phyloP scores from a whole-genome alignment of 805 yeast species.

The Monosporozyma solicola region DNA sequence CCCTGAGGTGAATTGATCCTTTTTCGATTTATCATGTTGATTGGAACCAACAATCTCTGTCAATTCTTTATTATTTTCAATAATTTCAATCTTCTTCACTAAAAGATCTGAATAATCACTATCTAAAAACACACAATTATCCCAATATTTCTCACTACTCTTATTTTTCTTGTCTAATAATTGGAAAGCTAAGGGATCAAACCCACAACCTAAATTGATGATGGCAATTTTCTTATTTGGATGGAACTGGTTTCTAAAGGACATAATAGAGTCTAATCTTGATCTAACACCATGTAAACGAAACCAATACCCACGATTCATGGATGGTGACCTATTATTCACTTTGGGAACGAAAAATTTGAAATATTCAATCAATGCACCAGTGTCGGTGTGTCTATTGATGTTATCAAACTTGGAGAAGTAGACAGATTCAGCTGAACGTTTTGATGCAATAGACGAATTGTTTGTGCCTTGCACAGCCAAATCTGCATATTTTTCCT shows the following conservation, averaged over 20 bases:
- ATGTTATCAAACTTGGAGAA: constrained; percentile 15
- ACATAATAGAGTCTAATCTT: constrained; percentile 41
- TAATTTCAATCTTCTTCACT: constrained; percentile 44
- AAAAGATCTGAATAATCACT: constrained; percentile 70
- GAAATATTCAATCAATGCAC: constrained; percentile 42
- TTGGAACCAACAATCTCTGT: constrained; percentile 33
- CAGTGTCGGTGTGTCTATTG: constrained; percentile 6
- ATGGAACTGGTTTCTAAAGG: constrained; percentile 10
- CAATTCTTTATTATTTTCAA: constrained; percentile 41
- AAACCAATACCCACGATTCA: constrained; percentile 77
- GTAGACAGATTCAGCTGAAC: constrained; percentile 67
- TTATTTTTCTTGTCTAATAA: constrained; percentile 30
- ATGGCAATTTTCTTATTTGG: constrained; percentile 33
- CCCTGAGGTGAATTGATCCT: constrained; percentile 26
- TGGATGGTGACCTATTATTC: constrained; percentile 67
- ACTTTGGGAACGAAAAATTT: constrained; percentile 50
- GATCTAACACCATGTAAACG: constrained; percentile 61
- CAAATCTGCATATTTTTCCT: constrained; percentile 46
- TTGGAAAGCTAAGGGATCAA: constrained; percentile 53
- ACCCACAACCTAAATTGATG: constrained; percentile 75
- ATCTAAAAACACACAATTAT: constrained; percentile 48
- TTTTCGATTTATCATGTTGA: not conserved
- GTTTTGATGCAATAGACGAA: constrained; percentile 72
- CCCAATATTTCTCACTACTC: constrained; percentile 23
- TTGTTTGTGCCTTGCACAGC: constrained; percentile 80